Conservation (phyloP, 2,329 filamentous ascomycete genomes). For the Ophiostoma sp. region DNA sequence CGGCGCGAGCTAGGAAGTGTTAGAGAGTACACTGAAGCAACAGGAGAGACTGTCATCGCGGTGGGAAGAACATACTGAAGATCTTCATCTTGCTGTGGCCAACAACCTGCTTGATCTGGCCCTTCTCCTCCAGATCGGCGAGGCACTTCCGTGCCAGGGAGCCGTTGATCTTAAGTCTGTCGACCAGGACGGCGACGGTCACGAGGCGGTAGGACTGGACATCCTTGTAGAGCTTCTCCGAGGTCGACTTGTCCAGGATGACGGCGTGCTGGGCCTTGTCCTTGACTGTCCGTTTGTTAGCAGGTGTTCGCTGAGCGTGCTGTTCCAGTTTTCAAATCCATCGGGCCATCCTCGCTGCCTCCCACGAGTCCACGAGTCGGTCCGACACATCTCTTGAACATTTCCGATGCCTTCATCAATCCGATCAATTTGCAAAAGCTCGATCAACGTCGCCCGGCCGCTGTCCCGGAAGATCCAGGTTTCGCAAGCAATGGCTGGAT, state of each 20-base stretch:
- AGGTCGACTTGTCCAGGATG: constrained; percentile 95
- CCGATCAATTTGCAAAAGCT: neutral
- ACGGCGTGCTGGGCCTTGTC: constrained; percentile 99
- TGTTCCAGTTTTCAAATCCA: neutral
- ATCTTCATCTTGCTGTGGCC: constrained; percentile 97
- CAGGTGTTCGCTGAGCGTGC: neutral
- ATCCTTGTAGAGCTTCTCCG: constrained; percentile 99
- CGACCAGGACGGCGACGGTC: constrained; percentile 97
- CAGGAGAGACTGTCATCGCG: neutral
- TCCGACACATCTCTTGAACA: neutral
- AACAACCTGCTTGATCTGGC: constrained; percentile 96
- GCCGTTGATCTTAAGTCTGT: constrained; percentile 99
- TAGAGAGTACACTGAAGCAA: neutral
- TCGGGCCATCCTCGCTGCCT: neutral
- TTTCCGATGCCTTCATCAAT: neutral
- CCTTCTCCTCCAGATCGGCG: constrained; percentile 94
- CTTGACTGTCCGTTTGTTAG: constrained; percentile 66
- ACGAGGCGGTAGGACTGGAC: constrained; percentile 99
- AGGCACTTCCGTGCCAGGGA: constrained; percentile 89
- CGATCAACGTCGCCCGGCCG: neutral
- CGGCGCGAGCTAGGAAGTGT: constrained; percentile 55
- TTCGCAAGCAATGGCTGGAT: neutral
- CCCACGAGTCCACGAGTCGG: neutral
- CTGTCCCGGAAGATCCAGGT: neutral
- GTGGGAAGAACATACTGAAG: constrained; percentile 68